These are phyloP conservation scores for Pythium oligandrum DNA, from an alignment of 352 stramenopile genomes.

Conservation along the genomic window DNA sequence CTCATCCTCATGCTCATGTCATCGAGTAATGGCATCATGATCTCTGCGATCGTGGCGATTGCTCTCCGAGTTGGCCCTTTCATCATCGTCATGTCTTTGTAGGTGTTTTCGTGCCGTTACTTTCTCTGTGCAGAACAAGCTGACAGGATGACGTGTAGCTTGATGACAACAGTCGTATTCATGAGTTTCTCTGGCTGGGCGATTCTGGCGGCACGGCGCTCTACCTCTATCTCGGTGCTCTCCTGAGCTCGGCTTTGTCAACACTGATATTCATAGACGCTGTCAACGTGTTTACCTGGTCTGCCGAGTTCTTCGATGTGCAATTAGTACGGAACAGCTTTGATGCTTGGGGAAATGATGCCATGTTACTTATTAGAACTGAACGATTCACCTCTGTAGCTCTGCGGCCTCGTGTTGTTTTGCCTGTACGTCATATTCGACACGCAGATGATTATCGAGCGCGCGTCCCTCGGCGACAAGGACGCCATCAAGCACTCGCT, in stretches of 20 bases:
- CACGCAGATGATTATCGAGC: slow-evolving; percentile 91
- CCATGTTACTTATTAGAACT: not conserved
- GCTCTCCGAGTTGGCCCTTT: slow-evolving; percentile 70
- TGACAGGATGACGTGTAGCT: slow-evolving; percentile 2
- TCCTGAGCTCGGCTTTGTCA: slow-evolving; percentile 65
- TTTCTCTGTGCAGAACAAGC: not conserved
- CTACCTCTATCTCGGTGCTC: slow-evolving; percentile 81
- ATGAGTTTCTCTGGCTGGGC: slow-evolving; percentile 81
- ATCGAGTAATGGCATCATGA: slow-evolving; percentile 59
- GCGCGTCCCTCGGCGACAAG: slow-evolving; percentile 72
- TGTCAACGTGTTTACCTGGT: slow-evolving; percentile 63
- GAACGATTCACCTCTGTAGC: slow-evolving; percentile 26
- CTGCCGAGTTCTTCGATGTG: slow-evolving; percentile 44
- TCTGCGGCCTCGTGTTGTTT: slow-evolving; percentile 83
- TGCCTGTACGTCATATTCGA: slow-evolving; percentile 89
- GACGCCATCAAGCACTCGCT: slow-evolving; percentile 82
- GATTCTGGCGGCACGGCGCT: slow-evolving; percentile 68
- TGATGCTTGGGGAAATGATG: not conserved
- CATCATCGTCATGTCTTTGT: slow-evolving; percentile 80
- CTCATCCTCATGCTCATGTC: slow-evolving; percentile 65
- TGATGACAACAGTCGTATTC: slow-evolving; percentile 82
- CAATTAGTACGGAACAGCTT: slow-evolving; percentile 39
- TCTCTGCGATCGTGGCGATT: slow-evolving; percentile 68
- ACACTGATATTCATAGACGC: slow-evolving; percentile 44
- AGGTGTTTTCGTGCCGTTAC: slow-evolving; percentile 7